Conservation (phyloP, 2,329 filamentous ascomycete genomes). For the Penicillium thymicola region DNA sequence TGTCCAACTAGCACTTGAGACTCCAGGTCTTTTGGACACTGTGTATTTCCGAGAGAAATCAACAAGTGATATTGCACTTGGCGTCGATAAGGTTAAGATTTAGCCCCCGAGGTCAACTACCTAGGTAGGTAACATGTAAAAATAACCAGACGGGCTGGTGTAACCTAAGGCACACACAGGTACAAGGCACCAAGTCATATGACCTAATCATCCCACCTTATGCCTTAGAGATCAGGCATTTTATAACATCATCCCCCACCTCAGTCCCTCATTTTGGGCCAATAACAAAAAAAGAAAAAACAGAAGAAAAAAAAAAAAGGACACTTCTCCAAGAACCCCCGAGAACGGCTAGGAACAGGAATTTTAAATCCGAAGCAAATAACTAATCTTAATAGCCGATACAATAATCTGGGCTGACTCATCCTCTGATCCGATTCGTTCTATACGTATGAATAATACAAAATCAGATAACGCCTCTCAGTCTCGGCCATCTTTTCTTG, state of each 20-base stretch:
- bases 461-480: not conserved
- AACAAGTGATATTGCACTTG: too few species aligned
- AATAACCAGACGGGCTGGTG: too few species aligned
- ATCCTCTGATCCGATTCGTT: not conserved
- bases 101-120: too few species aligned
- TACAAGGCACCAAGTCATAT: not conserved
- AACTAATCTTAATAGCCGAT: not conserved
- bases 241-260: not conserved
- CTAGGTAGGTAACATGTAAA: too few species aligned
- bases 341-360: not conserved
- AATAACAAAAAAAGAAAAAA: not conserved
- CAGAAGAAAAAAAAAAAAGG: too few species aligned
- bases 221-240: not conserved
- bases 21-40: too few species aligned
- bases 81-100: too few species aligned
- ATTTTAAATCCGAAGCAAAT: not conserved
- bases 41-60: too few species aligned
- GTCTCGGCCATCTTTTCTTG: conserved; percentile 39
- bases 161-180: not conserved
- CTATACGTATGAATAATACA: not conserved
- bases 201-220: not conserved
- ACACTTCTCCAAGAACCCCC: not conserved
- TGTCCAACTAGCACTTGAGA: too few species aligned
- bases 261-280: not conserved
- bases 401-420: not conserved